Evolutionary conservation across 371 early-diverging fungal species (phyloP), one percentile per base, ranked within the genome.

Genomic region (Phascolomyces articulosus): DNA sequence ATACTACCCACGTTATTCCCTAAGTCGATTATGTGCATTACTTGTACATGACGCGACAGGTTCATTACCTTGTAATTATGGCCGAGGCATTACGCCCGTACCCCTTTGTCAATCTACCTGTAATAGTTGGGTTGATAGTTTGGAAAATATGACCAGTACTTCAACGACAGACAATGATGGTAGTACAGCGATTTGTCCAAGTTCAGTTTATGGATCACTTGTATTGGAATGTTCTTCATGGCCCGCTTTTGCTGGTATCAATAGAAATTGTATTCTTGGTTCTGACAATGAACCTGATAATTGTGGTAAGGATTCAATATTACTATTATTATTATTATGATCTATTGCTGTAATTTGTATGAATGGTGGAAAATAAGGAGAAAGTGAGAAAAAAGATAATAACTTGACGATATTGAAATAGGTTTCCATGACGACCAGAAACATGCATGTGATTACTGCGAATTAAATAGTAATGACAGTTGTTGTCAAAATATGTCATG

Each of bases 201-300:
- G 23, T 24, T 20, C 51, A 13, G 7, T 24, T 20, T 51, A 51
- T 11, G 28, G 27, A 9, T 27, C 47, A 8, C 62, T 63, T 40
- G 16, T n/a, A 11, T 31, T 38, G 23, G 74, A 72, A 29, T 79
- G 79, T 38, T 40, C 65, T 23, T 60, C 63, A n/a, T 71, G 70
- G 69, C 66, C 70, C 40, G 79, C 69, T 4, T 72, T 62, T 24
- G 69, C 70, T 58, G 79, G 73, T 0, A 68, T 71, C 2, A 44
- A 63, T 8, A 40, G 62, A 15, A 68, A 57, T 26, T 79, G 79
- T 57, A 67, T 79, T 18, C 65, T 69, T 0, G 79, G 79, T n/a
- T 67, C 69, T 27, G 79, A 71, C 11, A 79, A 79, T 55, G 79
- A 79, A 34, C 76, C 76, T 31, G 74, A 72, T 49, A 64, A 72